Conservation (phyloP, 192 early-diverging fungal genomes). For the Mortierella hygrophila region DNA sequence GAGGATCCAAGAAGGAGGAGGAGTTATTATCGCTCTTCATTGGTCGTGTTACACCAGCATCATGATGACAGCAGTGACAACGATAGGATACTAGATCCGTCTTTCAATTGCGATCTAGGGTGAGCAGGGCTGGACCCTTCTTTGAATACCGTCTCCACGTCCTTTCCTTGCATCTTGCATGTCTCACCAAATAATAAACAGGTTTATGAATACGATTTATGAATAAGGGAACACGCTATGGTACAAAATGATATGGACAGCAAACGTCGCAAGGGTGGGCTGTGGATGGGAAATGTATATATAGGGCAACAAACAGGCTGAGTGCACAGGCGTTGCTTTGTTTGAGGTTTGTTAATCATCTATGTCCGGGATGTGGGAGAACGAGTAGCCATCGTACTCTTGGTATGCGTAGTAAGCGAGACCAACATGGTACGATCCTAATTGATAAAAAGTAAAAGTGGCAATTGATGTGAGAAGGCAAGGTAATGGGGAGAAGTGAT, state of each 20-base stretch:
- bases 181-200: not conserved
- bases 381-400: conserved; percentile 68
- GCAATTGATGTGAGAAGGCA: not conserved
- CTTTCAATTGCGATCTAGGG: not conserved
- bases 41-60: not conserved
- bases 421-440: conserved; percentile 66
- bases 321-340: not conserved
- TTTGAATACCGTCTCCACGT: not conserved
- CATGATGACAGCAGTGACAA: not conserved
- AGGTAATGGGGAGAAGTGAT: not conserved
- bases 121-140: not conserved
- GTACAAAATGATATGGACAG: not conserved
- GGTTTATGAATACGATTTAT: not conserved
- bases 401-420: conserved; percentile 72
- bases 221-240: not conserved
- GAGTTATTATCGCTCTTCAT: not conserved
- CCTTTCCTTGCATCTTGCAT: not conserved
- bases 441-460: not conserved
- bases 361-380: conserved; percentile 60
- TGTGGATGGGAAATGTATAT: not conserved
- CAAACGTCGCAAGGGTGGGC: not conserved
- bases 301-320: not conserved
- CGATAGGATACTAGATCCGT: not conserved
- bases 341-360: conserved; percentile 28
- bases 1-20: not conserved